phyloP scores from a whole-genome alignment of 2,329 filamentous ascomycete species.

The Dothistroma septosporum region DNA sequence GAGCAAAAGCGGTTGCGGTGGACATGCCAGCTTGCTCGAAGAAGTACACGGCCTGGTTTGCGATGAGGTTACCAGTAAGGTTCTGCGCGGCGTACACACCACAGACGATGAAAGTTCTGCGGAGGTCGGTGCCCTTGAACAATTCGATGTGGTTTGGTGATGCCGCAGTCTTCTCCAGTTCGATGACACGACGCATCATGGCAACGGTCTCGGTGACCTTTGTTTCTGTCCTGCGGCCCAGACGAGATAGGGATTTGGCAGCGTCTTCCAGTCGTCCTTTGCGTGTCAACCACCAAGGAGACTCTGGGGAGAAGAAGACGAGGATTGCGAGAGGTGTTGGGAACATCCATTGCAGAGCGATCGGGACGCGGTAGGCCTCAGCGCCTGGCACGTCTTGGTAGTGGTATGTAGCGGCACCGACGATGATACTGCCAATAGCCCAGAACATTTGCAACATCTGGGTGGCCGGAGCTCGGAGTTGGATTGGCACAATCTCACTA shows the following conservation, averaged over 20 bases:
- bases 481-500: slow-evolving; percentile 58
- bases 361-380: slow-evolving; percentile 43
- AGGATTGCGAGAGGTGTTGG: slow-evolving; percentile 53
- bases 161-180: slow-evolving; percentile 50
- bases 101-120: slow-evolving; percentile 54
- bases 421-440: slow-evolving; percentile 60
- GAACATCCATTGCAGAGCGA: slow-evolving; percentile 58
- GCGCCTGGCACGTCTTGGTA: slow-evolving; percentile 42
- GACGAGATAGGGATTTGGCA: slow-evolving; percentile 46
- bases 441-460: slow-evolving; percentile 65
- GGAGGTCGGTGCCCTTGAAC: slow-evolving; percentile 53
- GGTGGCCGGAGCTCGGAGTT: slow-evolving; percentile 55
- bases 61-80: slow-evolving; percentile 59
- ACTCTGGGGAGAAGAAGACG: slow-evolving; percentile 49
- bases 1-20: slow-evolving; percentile 54
- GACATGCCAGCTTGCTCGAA: slow-evolving; percentile 60
- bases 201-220: slow-evolving; percentile 48
- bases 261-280: slow-evolving; percentile 46
- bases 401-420: slow-evolving; percentile 53
- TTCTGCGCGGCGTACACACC: slow-evolving; percentile 58
- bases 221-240: slow-evolving; percentile 43
- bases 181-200: slow-evolving; percentile 57
- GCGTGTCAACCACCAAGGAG: slow-evolving; percentile 54
- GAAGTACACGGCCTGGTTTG: slow-evolving; percentile 61
- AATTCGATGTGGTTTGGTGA: slow-evolving; percentile 50